Base-by-base conservation (phyloP, 805 yeast genomes). In the Pichia rugopelliculosa region DNA sequence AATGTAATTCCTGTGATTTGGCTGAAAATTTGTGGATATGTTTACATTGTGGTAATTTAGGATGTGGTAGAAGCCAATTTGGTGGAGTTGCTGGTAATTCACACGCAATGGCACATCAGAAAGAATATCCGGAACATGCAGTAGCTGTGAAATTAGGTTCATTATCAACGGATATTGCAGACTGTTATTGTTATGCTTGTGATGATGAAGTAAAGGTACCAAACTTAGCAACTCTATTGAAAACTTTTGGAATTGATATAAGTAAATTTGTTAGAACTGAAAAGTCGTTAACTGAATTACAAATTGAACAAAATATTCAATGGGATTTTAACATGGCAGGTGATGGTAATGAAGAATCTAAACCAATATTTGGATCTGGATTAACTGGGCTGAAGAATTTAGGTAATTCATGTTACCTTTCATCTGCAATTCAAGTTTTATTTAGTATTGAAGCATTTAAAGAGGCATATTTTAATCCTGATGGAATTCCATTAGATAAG, bases 61-160 rank as follows among this genome's bases (percentile, higher is more conserved):
- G 96, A 5, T 93, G 99, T 68, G 99, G 99, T 6, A 72, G 99
- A 54, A 81, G 82, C 27, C 99, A 93, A 65, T 87, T 86, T 60
- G 99, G 98, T 33, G 91, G 95, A 22, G 79, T 85, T 12, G 84
- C 89, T n/a, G 99, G 99, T 6, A 80, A 91, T 60, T 82, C 96
- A 0, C 99, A 93, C 64, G 98, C 96, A 0, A 68, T 91, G 50
- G 61, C 65, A 0, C 99, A 93, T 65, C 82, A 63, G 59, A 77
- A 82, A 36, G 34, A 51, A 0, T 44, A 59, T 12, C 55, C 77
- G 0, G 72, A 70, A 0, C 99, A 93, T 65, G 78, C 87, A 2
- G 79, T 90, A 17, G 96, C 97, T 0, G 86, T 90, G 8, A 93
- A 93, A 59, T 67, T 93, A 41, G 99, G 99, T 0, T 87, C 96